Percentiles rank a stretch among this genome's conserved stretches.
Evolutionary conservation across 805 yeast species (phyloP).

Genomic region (Metschnikowia kunwiensis): DNA sequence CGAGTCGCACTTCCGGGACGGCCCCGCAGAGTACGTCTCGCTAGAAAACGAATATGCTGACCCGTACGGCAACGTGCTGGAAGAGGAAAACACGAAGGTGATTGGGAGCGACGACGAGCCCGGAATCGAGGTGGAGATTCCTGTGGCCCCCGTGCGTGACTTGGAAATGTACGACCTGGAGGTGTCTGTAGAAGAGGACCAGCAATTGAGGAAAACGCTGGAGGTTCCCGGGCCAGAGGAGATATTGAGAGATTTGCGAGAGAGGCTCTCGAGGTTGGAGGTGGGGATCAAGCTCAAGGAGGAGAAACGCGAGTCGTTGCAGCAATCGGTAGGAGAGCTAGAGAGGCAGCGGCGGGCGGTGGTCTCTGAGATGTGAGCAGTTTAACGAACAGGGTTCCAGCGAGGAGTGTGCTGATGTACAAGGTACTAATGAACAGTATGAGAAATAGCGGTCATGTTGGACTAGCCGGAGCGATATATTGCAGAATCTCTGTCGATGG

Average conservation of each 20-base stretch:
- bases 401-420: too few species aligned
- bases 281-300: not conserved
- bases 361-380: constrained; percentile 4
- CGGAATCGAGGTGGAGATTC: constrained; percentile 3
- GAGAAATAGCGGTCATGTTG: too few species aligned
- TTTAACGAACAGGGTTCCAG: too few species aligned
- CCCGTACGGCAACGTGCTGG: constrained; percentile 14
- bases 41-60: constrained; percentile 16
- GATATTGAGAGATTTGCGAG: not conserved
- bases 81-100: constrained; percentile 3
- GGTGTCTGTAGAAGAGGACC: constrained; percentile 8
- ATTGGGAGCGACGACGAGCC: constrained; percentile 5
- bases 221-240: not conserved
- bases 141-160: constrained; percentile 1
- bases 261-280: constrained; percentile 2
- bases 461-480: too few species aligned
- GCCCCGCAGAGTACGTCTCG: constrained; percentile 1
- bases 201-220: not conserved
- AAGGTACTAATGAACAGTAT: too few species aligned
- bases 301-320: not conserved
- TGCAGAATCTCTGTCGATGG: too few species aligned
- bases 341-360: not conserved
- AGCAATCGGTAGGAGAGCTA: constrained; percentile 1
- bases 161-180: constrained; percentile 17
- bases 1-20: constrained; percentile 14